Base-by-base conservation (phyloP, 2,329 filamentous ascomycete genomes). In the Botrytis tulipae region DNA sequence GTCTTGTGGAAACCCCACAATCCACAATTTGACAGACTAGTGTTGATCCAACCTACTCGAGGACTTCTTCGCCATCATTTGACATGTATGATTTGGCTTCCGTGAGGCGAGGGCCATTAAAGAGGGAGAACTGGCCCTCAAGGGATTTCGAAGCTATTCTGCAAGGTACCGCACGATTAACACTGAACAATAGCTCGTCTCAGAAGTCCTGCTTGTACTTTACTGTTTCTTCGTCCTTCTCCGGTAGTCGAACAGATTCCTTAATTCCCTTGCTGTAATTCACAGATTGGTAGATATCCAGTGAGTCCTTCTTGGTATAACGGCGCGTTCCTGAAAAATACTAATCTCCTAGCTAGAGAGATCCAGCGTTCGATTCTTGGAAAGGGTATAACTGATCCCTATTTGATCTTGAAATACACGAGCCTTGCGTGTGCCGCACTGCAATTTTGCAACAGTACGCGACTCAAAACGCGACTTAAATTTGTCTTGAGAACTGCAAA, bases 31-130 rank as follows among this genome's bases (percentile, higher is more conserved):
- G 65, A 54, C 57, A 67, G 37, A 54, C 66, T 74, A 74, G 75
- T 71, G 71, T 73, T 74, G 74, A 76, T 74, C 74, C 68, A 76
- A 76, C 74, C 74, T 73, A 70, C 74, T 77, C 74, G 59, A 76
- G 70, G 66, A 73, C 61, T 74, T 73, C 57, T 68, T 67, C 32
- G 72, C 72, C 68, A 66, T 72, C 69, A 35, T 54, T 73, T 37
- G 69, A 71, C 62, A 73, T 73, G 72, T 61, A 63, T 37, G 51
- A 54, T n/a, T 66, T 40, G 68, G 46, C 48, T 71, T 60, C 60
- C n/a, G 40, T 29, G 48, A 71, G 68, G 72, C 60, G 69, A 73
- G 72, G 72, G 42, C 54, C 46, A 57, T 78, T 76, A 78, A 77
- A 72, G 67, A 73, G 69, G 61, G 63, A 66, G 46, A 61, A 60